These are phyloP conservation scores for Saccharomycopsis guyanensis DNA, from an alignment of 805 yeast species.

Conservation along the genomic window DNA sequence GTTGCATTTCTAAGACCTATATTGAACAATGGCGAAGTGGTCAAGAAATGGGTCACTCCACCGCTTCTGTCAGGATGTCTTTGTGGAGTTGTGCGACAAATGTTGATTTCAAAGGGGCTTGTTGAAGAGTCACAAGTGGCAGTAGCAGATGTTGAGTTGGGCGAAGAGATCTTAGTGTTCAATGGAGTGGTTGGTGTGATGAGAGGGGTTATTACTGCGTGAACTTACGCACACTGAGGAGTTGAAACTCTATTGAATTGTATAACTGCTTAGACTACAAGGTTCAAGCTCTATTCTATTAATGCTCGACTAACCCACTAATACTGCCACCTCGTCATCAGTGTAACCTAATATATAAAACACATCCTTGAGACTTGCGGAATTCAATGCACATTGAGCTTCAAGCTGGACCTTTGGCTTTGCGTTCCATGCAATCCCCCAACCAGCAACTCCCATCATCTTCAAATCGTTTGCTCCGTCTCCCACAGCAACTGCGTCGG, in stretches of 20 bases:
- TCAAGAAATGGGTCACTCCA: conserved; percentile 73
- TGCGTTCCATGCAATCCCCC: conserved; percentile 96
- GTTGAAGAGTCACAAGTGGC: conserved; percentile 47
- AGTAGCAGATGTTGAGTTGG: conserved; percentile 42
- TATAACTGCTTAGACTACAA: neutral
- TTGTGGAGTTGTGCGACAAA: conserved; percentile 73
- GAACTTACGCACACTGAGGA: neutral
- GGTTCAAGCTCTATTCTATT: neutral
- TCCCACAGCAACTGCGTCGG: conserved; percentile 73
- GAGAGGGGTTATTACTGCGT: conserved; percentile 41
- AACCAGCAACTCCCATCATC: conserved; percentile 90
- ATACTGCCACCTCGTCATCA: conserved; percentile 42
- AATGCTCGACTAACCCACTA: conserved; percentile 15
- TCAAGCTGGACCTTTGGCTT: conserved; percentile 80
- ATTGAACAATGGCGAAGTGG: conserved; percentile 21
- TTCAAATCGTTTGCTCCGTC: conserved; percentile 95
- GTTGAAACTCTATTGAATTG: neutral
- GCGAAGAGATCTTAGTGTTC: conserved; percentile 64
- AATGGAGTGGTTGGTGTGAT: conserved; percentile 82
- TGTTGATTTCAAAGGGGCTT: conserved; percentile 44
- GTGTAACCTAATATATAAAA: conserved; percentile 74
- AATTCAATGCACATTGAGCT: conserved; percentile 80
- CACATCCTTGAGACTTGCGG: conserved; percentile 64
- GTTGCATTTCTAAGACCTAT: conserved; percentile 50
- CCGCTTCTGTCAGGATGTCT: conserved; percentile 70